These are phyloP conservation scores for Lichtheimia corymbifera DNA, from an alignment of 371 early-diverging fungal species.

Conservation along the genomic window DNA sequence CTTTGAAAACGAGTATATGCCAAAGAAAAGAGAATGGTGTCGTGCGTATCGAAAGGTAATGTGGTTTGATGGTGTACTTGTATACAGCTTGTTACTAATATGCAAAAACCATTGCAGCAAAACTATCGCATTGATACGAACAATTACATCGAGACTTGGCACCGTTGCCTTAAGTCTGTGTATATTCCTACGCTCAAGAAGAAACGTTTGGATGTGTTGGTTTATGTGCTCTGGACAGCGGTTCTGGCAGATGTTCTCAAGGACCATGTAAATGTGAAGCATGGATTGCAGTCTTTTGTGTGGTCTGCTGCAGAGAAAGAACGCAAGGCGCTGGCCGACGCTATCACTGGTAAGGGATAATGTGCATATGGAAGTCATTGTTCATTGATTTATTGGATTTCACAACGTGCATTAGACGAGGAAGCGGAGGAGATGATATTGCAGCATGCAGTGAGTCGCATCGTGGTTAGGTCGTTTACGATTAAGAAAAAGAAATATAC, in stretches of 20 bases:
- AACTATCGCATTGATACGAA: conserved; percentile 14
- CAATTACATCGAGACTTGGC: conserved; percentile 13
- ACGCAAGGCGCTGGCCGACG: background rate
- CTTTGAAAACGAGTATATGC: conserved; percentile 2
- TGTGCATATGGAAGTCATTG: too few relatives aligned
- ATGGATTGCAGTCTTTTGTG: too few relatives aligned
- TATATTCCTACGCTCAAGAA: background rate
- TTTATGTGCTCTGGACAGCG: conserved; percentile 3
- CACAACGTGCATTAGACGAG: too few relatives aligned
- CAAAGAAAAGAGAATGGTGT: conserved; percentile 7
- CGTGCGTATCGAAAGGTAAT: background rate
- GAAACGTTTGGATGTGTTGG: background rate
- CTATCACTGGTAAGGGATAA: background rate
- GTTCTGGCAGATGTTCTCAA: background rate
- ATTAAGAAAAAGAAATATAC: too few relatives aligned
- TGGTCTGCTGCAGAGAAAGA: background rate
- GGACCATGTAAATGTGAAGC: background rate
- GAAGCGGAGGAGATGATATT: too few relatives aligned
- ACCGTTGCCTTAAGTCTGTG: conserved; percentile 5
- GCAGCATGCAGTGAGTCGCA: too few relatives aligned
- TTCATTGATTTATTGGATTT: too few relatives aligned
- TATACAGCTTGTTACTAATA: too few relatives aligned
- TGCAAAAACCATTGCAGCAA: too few relatives aligned
- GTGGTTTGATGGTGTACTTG: too few relatives aligned
- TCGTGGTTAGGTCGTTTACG: too few relatives aligned